phyloP scores from a whole-genome alignment of 2,329 filamentous ascomycete species.

The Hypoxylon sp. region DNA sequence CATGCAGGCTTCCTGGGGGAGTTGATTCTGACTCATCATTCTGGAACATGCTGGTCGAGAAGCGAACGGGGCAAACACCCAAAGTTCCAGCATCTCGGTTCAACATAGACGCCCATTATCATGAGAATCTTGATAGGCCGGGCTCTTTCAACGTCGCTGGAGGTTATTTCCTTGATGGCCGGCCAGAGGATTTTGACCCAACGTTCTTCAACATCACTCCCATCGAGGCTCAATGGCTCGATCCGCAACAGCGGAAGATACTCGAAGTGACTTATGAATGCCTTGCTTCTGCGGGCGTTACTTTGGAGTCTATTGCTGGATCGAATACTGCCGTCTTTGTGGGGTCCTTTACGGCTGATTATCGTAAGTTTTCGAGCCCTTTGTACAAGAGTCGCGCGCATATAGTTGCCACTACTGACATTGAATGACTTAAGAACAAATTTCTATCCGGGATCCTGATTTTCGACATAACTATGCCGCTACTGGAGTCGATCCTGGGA shows the following conservation, averaged over 20 bases:
- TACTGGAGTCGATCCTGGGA: conserved; percentile 52
- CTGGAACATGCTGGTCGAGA: conserved; percentile 42
- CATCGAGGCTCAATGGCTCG: conserved; percentile 55
- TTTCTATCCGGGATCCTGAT: conserved; percentile 43
- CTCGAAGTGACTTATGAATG: conserved; percentile 58
- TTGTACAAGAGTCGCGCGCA: not conserved
- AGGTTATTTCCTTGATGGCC: conserved; percentile 45
- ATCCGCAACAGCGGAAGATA: conserved; percentile 57
- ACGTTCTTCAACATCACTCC: conserved; percentile 57
- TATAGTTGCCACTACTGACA: conserved; percentile 2
- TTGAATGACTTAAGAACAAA: conserved; percentile 42
- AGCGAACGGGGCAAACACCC: conserved; percentile 40
- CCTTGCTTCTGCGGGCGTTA: conserved; percentile 54
- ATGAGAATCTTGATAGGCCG: conserved; percentile 41
- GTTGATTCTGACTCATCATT: conserved; percentile 40
- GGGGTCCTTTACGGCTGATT: conserved; percentile 44
- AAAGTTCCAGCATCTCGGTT: conserved; percentile 44
- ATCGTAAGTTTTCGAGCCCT: conserved; percentile 24
- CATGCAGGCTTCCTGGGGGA: conserved; percentile 40
- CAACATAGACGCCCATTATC: conserved; percentile 45
- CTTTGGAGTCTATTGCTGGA: conserved; percentile 46
- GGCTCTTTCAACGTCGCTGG: conserved; percentile 42
- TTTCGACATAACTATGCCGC: conserved; percentile 47
- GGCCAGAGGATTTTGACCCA: conserved; percentile 43
- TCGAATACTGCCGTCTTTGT: conserved; percentile 49